phyloP scores from a whole-genome alignment of 331 rosid species.

The Rosa hybrid region DNA sequence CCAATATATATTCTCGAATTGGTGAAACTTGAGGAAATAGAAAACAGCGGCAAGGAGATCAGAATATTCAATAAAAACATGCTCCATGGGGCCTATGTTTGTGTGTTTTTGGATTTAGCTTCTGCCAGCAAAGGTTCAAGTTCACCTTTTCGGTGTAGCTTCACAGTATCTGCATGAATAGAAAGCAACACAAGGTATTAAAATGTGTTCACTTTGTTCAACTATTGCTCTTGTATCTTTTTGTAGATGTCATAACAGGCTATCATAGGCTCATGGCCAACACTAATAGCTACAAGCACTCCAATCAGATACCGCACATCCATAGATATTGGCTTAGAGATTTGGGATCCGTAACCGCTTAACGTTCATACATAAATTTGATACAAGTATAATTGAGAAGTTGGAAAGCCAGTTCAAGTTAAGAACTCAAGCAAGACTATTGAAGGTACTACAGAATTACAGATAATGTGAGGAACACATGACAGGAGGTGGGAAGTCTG shows the following conservation, averaged over 20 bases:
- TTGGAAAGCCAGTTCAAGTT: neutral
- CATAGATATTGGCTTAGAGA: neutral
- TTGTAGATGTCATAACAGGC: neutral
- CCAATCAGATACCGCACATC: neutral
- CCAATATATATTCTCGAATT: neutral
- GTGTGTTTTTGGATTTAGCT: constrained; percentile 50
- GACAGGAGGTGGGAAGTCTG: neutral
- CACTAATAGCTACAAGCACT: neutral
- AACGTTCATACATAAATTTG: neutral
- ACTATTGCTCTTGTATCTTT: neutral
- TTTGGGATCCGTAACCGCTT: neutral
- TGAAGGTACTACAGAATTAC: neutral
- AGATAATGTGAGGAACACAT: neutral
- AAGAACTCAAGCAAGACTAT: neutral
- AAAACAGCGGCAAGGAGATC: constrained; percentile 23
- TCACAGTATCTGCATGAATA: constrained; percentile 77
- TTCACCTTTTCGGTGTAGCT: constrained; percentile 79
- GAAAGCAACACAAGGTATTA: constrained; percentile 16
- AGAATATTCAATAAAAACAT: constrained; percentile 9
- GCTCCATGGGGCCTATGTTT: constrained; percentile 32
- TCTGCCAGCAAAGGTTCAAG: constrained; percentile 77
- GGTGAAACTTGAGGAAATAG: constrained; percentile 3
- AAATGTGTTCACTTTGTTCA: neutral
- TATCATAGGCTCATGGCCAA: neutral
- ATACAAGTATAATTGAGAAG: neutral